Evolutionary conservation across 441 rosid genomes (phyloP), one percentile per base, ranked within the genome.

Genomic region (Isatis lusitanica): DNA sequence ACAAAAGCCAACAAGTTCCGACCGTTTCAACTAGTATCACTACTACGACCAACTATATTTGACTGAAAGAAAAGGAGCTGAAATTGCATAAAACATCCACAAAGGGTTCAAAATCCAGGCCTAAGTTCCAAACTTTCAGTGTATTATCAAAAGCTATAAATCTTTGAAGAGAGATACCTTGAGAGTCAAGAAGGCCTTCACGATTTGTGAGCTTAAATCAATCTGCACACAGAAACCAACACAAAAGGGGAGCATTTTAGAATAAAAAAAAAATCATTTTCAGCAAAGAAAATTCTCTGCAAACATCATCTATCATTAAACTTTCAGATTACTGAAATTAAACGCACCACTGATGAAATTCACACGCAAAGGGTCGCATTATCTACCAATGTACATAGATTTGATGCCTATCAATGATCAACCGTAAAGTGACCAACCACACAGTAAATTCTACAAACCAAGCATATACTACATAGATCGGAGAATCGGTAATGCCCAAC

Each of bases 181-280:
- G 76, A 96, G 58, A 74, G 93, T 96, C 85, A 93, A 81, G 85
- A 79, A 96, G 73, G 87, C 88, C 80, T 82, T 90, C 46, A 93
- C 84, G 71, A 96, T 90, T 59, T 96, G 97, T 1, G 97, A 86
- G 76, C 81, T 83, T 85, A 93, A 80, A 85, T 96, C 99, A 76
- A 93, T 90, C 98, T 95, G 97, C 85, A 84, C n/a, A 83, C 64
- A 31, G 56, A 55, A 75, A 68, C 10, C 50, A 68, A 62, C 46
- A 53, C 50, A 59, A 63, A 42, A 26, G 24, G 3, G 35, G 11
- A 58, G n/a, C 51, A 9, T 21, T 35, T 63, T 21, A 63, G 53
- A 74, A 57, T 16, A 42, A 39, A 26, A 17, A 39, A 26, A 17
- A 40, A 26, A n/a, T 59, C 9, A 46, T 2, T 11, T 39, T 58